Conservation (phyloP, 1,284 basidiomycete species). For the Pseudozyma tsukubaensis region DNA sequence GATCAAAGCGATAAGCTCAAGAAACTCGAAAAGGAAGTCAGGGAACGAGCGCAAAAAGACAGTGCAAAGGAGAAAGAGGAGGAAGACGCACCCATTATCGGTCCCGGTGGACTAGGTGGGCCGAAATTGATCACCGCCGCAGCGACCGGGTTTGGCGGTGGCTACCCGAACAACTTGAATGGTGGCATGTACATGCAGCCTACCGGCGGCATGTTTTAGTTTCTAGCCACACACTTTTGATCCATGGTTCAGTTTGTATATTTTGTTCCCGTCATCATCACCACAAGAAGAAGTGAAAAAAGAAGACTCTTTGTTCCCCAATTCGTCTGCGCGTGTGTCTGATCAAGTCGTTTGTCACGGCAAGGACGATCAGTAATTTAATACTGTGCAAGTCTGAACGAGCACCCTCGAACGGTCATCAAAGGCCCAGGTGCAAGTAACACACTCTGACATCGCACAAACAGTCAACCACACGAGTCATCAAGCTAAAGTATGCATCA, state of each 20-base stretch:
- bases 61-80: slow-evolving; percentile 86
- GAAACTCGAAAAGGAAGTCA: slow-evolving; percentile 83
- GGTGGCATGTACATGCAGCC: slow-evolving; percentile 52
- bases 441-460: too few relatives aligned
- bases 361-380: too few relatives aligned
- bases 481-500: too few relatives aligned
- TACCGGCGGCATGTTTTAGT: slow-evolving; percentile 41
- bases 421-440: too few relatives aligned
- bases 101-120: slow-evolving; percentile 43
- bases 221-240: background rate
- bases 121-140: slow-evolving; percentile 56
- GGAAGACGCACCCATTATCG: slow-evolving; percentile 59
- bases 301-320: too few relatives aligned
- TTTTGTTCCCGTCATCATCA: too few relatives aligned
- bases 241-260: background rate
- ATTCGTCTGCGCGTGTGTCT: too few relatives aligned
- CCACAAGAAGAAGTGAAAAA: too few relatives aligned
- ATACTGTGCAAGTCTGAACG: too few relatives aligned
- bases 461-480: too few relatives aligned
- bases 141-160: slow-evolving; percentile 21
- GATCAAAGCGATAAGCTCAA: slow-evolving; percentile 55
- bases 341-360: too few relatives aligned
- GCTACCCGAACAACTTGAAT: slow-evolving; percentile 46
- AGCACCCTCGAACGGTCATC: too few relatives aligned
- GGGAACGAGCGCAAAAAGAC: slow-evolving; percentile 78